Evolutionary conservation across 2,329 filamentous ascomycete species (phyloP), one percentile per base, ranked within the genome.

Genomic region (Penicillium sp.): DNA sequence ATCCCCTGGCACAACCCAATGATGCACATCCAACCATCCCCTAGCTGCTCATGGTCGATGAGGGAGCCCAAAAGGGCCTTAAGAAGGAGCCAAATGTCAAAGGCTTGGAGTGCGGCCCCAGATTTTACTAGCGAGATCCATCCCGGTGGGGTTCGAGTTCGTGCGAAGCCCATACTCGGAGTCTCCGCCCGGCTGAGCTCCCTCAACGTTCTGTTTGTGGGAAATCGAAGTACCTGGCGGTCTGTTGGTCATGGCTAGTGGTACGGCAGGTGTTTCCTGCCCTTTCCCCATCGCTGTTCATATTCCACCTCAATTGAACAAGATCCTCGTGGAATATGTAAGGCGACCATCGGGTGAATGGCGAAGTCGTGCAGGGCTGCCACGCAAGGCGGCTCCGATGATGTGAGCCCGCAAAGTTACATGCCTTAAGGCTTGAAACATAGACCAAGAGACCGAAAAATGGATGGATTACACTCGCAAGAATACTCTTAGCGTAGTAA

Each of bases 81-180:
- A 15, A 34, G 21, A 12, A 48, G 39, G 33, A 42, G 24, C 30
- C 29, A 51, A 42, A 26, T 58, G 44, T 60, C 44, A 52, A 40
- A 58, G 49, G 55, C 47, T 51, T 51, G 52, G 60, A 58, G 52
- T 59, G 59, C 60, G 60, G 57, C 60, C 60, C 60, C 60, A 63
- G 60, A 58, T 63, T 63, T 59, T 34, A 48, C 59, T 61, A 61
- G 56, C 59, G 59, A 62, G 59, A 59, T 59, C 59, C 60, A 60
- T 62, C 24, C 20, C 37, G 48, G 60, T 63, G 60, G 60, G 54
- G 60, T 46, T 55, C 47, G 37, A 51, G 58, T 60, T 62, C 56
- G 54, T 55, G 33, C 27, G 33, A 48, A 30, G 44, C 13, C 51
- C 51, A 36, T 53, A 46, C 51, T 46, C 46, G 41, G 46, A 13